phyloP scores from a whole-genome alignment of 1,284 basidiomycete genomes.

The Ganoderma lingzhi region DNA sequence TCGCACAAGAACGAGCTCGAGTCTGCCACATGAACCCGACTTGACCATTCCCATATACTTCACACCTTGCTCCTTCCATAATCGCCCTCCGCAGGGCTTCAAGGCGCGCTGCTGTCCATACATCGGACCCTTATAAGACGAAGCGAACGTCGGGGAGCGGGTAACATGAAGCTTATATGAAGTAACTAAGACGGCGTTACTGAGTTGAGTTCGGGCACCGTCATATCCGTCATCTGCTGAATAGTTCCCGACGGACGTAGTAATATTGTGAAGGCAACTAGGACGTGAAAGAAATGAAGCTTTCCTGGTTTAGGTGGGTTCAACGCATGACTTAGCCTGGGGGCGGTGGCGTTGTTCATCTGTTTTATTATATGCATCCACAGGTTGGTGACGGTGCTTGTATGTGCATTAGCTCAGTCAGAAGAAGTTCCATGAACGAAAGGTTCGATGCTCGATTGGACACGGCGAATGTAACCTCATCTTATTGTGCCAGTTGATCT shows the following conservation, averaged over 20 bases:
- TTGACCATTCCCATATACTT: conserved; percentile 2
- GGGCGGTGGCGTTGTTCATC: background rate
- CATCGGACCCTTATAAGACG: background rate
- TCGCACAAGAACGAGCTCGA: background rate
- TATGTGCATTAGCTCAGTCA: background rate
- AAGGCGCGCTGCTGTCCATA: background rate
- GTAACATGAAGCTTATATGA: conserved; percentile 7
- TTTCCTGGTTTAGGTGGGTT: background rate
- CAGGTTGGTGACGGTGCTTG: background rate
- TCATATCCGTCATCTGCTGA: conserved; percentile 3
- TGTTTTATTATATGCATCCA: background rate
- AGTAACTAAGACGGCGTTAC: conserved; percentile 8
- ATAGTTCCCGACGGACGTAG: background rate
- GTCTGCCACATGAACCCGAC: background rate
- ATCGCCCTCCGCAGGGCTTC: background rate
- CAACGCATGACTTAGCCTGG: background rate
- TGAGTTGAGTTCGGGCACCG: background rate
- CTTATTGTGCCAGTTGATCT: too few relatives aligned
- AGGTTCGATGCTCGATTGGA: too few relatives aligned
- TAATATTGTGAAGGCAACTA: background rate
- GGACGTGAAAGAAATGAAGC: background rate
- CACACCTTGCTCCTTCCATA: background rate
- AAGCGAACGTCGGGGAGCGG: conserved; percentile 5
- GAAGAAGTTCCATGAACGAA: too few relatives aligned
- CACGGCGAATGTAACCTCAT: too few relatives aligned